These are phyloP conservation scores for Blastobotrys mokoenaii DNA, from an alignment of 805 yeast genomes.

Conservation along the genomic window DNA sequence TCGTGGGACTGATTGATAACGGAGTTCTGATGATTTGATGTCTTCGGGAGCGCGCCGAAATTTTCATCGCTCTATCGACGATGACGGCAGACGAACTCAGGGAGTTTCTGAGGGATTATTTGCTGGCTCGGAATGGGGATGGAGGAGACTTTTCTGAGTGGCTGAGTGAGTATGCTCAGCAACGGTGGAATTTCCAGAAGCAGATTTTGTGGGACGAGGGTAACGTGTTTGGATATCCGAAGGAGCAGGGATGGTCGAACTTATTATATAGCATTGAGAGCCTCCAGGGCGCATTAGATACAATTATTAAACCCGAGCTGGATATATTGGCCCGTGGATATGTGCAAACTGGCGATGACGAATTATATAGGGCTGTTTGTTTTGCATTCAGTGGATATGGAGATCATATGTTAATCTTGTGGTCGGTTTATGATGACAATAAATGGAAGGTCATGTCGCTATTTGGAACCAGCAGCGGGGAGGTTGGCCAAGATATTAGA, in stretches of 20 bases:
- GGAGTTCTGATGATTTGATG: not conserved
- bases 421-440: too few relatives aligned
- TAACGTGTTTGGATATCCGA: not conserved
- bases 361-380: not conserved
- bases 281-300: not conserved
- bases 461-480: too few relatives aligned
- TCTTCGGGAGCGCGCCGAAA: not conserved
- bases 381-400: not conserved
- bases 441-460: too few relatives aligned
- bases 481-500: too few relatives aligned
- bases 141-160: not conserved
- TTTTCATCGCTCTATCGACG: not conserved
- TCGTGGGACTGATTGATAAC: not conserved
- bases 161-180: constrained; percentile 1
- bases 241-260: not conserved
- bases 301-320: not conserved
- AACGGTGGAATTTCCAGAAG: not conserved
- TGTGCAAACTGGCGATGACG: not conserved
- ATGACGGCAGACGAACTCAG: not conserved
- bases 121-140: not conserved
- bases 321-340: not conserved
- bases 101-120: too few relatives aligned
- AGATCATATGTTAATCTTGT: not conserved
- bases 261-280: not conserved
- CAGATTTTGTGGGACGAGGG: not conserved